phyloP scores from a whole-genome alignment of 345 rosid species.

The Psidium guajava region DNA sequence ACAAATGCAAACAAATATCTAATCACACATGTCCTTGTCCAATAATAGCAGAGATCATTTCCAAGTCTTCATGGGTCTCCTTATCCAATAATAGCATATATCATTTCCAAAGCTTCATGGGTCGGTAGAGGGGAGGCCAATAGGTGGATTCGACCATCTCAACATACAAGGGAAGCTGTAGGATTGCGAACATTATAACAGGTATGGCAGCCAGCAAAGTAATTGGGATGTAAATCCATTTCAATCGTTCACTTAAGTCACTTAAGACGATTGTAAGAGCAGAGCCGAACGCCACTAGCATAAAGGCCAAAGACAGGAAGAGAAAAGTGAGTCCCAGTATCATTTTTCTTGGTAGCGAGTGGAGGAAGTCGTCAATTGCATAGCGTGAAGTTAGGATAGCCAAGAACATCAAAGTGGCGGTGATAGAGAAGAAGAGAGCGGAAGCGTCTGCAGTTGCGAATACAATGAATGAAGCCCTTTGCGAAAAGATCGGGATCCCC shows the following conservation, averaged over 20 bases:
- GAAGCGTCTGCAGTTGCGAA: background rate
- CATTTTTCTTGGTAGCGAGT: background rate
- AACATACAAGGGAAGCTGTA: background rate
- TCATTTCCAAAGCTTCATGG: background rate
- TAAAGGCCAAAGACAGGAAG: background rate
- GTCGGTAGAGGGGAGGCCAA: background rate
- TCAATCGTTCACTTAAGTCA: fast-evolving
- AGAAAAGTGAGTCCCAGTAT: background rate
- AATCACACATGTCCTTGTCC: too few relatives aligned
- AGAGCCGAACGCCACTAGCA: background rate
- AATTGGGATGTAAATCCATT: background rate
- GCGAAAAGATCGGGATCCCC: background rate
- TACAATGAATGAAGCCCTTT: background rate
- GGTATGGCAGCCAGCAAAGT: background rate
- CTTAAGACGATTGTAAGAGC: fast-evolving
- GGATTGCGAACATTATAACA: background rate
- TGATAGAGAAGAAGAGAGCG: background rate
- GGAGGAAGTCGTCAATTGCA: background rate
- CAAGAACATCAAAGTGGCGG: background rate
- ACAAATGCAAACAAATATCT: too few relatives aligned
- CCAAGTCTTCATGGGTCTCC: too few relatives aligned
- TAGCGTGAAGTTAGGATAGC: background rate
- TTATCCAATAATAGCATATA: too few relatives aligned
- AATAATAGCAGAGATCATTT: too few relatives aligned
- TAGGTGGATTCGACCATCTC: background rate